Evolutionary conservation across 1,284 basidiomycete genomes (phyloP).

Genomic region (Cutaneotrichosporon cutaneum): DNA sequence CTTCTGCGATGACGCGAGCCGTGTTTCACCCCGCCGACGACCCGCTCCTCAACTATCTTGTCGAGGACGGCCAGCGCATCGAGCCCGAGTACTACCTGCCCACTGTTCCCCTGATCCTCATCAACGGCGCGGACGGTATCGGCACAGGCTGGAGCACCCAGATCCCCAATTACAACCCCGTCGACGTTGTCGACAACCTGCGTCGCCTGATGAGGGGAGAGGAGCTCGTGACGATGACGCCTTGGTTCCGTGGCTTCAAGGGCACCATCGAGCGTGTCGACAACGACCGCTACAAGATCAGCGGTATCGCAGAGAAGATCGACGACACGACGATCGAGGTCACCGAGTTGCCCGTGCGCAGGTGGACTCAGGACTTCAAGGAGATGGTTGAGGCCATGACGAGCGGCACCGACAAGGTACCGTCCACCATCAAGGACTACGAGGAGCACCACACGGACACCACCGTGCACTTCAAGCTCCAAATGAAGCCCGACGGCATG

Average conservation of each 20-base stretch:
- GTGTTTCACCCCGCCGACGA: slow-evolving; percentile 86
- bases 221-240: slow-evolving; percentile 79
- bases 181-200: slow-evolving; percentile 85
- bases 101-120: slow-evolving; percentile 78
- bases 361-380: slow-evolving; percentile 94
- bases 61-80: slow-evolving; percentile 83
- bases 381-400: slow-evolving; percentile 73
- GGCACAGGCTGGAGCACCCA: slow-evolving; percentile 97
- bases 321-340: slow-evolving; percentile 89
- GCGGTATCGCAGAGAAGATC: slow-evolving; percentile 72
- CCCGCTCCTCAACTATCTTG: slow-evolving; percentile 74
- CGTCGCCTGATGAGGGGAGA: slow-evolving; percentile 83
- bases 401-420: slow-evolving; percentile 62
- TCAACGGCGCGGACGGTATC: slow-evolving; percentile 97
- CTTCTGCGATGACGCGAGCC: slow-evolving; percentile 72
- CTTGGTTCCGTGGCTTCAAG: slow-evolving; percentile 93
- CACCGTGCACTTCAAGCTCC: slow-evolving; percentile 86
- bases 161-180: slow-evolving; percentile 91
- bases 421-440: slow-evolving; percentile 70
- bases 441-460: slow-evolving; percentile 93
- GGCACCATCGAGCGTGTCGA: slow-evolving; percentile 78
- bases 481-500: slow-evolving; percentile 74
- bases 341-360: slow-evolving; percentile 91
- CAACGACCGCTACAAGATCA: slow-evolving; percentile 84
- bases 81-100: slow-evolving; percentile 97